These are phyloP conservation scores for Veloporphyrellus conicus DNA, from an alignment of 1,284 basidiomycete species.

Conservation along the genomic window DNA sequence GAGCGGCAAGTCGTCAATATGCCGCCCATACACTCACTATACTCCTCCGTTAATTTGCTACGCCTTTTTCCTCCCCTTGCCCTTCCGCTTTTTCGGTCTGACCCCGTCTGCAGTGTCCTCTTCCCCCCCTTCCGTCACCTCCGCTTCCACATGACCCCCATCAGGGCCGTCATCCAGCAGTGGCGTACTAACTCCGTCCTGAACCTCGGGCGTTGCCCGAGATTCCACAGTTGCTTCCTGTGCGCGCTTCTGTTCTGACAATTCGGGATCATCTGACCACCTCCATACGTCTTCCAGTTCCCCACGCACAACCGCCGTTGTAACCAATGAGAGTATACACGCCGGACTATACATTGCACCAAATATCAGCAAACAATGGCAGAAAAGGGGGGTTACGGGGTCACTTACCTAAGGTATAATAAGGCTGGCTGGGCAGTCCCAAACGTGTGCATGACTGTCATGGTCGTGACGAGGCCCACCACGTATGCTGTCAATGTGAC, in stretches of 20 bases:
- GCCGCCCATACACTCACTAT: conserved; percentile 3
- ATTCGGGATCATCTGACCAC: conserved; percentile 52
- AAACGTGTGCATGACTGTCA: conserved; percentile 84
- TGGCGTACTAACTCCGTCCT: conserved; percentile 20
- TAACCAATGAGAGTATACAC: conserved; percentile 60
- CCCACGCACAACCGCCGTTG: conserved; percentile 50
- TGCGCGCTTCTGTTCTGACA: conserved; percentile 17
- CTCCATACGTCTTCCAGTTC: conserved; percentile 61
- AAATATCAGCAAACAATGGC: conserved; percentile 7
- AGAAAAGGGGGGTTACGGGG: background rate
- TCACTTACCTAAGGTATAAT: conserved; percentile 78
- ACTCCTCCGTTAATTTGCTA: background rate
- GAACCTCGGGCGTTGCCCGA: conserved; percentile 14
- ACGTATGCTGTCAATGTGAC: conserved; percentile 74
- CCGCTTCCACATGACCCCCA: conserved; percentile 10
- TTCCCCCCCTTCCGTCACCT: conserved; percentile 10
- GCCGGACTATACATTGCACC: conserved; percentile 48
- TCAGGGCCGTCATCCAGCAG: conserved; percentile 13
- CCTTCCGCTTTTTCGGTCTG: conserved; percentile 23
- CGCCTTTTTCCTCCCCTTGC: conserved; percentile 18
- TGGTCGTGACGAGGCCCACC: conserved; percentile 74
- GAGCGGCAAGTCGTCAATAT: conserved; percentile 4
- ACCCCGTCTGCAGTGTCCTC: conserved; percentile 8
- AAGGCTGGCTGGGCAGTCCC: conserved; percentile 86
- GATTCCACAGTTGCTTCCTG: conserved; percentile 8